phyloP scores from a whole-genome alignment of 257 asterid genomes.

The Thymus quinquecostatus region DNA sequence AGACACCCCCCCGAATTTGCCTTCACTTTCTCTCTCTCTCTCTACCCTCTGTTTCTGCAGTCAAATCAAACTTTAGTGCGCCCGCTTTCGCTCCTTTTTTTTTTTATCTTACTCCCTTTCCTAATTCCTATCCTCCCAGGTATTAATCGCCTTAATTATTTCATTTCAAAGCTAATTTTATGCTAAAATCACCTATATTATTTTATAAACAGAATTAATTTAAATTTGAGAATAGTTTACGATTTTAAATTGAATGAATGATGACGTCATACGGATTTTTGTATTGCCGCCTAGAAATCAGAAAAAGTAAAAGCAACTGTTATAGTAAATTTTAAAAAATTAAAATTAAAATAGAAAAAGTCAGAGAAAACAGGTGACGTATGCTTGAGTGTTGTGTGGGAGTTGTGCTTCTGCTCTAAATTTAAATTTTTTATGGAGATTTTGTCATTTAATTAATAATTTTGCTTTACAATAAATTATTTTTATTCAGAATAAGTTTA shows the following conservation, averaged over 20 bases:
- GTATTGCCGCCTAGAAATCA: neutral
- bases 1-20: constrained; percentile 45
- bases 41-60: neutral
- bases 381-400: constrained; percentile 47
- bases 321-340: neutral
- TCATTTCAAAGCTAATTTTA: too few species aligned
- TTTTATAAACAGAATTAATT: too few species aligned
- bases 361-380: constrained; percentile 34
- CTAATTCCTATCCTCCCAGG: too few species aligned
- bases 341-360: neutral
- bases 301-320: neutral
- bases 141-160: too few species aligned
- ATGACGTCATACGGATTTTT: neutral
- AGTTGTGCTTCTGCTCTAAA: constrained; percentile 28
- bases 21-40: neutral
- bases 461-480: too few species aligned
- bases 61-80: neutral
- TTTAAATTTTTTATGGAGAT: neutral
- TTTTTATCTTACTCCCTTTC: too few species aligned
- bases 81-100: neutral
- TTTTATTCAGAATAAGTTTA: too few species aligned
- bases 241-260: too few species aligned
- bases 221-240: too few species aligned
- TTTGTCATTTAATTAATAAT: too few species aligned
- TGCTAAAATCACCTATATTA: too few species aligned